phyloP scores from a whole-genome alignment of 306 rosid genomes.

The Trichosanthes cucumerina region DNA sequence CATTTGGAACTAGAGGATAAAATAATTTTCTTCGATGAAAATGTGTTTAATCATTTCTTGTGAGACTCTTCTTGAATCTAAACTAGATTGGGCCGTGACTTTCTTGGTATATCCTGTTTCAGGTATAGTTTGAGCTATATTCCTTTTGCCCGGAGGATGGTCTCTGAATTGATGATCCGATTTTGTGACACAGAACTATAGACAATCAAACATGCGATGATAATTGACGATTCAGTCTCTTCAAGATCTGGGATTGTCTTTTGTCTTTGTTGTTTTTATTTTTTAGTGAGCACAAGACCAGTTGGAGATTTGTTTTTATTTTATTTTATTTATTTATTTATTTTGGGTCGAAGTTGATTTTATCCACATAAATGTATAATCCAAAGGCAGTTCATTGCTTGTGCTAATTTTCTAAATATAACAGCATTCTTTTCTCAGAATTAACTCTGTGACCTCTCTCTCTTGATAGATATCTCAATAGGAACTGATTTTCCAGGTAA shows the following conservation, averaged over 20 bases:
- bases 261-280: neutral
- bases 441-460: neutral
- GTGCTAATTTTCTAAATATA: neutral
- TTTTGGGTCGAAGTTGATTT: neutral
- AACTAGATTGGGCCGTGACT: neutral
- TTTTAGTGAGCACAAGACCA: constrained; percentile 1
- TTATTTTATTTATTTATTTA: neutral
- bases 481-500: constrained; percentile 7
- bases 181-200: constrained; percentile 76
- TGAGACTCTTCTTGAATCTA: neutral
- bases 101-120: constrained; percentile 21
- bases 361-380: neutral
- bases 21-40: neutral
- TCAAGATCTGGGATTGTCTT: constrained; percentile 13
- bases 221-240: constrained; percentile 4
- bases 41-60: neutral
- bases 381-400: neutral
- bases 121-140: constrained; percentile 95
- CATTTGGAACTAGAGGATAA: constrained; percentile 10
- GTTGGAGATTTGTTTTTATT: neutral
- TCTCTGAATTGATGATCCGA: constrained; percentile 75
- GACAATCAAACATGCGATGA: constrained; percentile 6
- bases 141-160: constrained; percentile 96
- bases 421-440: neutral
- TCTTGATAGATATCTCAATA: neutral